Evolutionary conservation across 768 basidiomycete genomes (phyloP).

Genomic region (Leccinum subtestaceum): DNA sequence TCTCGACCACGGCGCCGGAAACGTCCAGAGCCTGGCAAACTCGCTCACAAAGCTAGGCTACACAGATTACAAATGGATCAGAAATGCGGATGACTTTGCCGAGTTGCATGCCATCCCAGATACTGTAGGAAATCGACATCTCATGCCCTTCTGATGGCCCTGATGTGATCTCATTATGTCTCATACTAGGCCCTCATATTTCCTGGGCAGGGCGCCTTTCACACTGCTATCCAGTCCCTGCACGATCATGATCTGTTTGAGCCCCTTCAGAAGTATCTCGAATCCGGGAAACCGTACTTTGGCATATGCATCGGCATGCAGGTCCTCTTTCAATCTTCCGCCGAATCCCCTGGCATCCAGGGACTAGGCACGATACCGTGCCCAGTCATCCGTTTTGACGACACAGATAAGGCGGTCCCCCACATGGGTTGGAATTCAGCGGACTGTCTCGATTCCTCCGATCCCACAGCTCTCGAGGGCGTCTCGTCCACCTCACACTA

Average conservation of each 20-base stretch:
- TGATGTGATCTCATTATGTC: constrained; percentile 8
- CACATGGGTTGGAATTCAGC: constrained; percentile 98
- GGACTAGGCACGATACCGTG: constrained; percentile 88
- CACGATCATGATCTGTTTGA: constrained; percentile 68
- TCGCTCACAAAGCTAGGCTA: constrained; percentile 82
- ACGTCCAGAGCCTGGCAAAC: constrained; percentile 91
- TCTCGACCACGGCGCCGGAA: constrained; percentile 96
- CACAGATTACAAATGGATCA: constrained; percentile 81
- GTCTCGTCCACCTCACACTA: constrained; percentile 64
- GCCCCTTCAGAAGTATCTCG: constrained; percentile 79
- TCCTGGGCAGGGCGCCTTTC: constrained; percentile 94
- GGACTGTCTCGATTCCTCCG: constrained; percentile 49
- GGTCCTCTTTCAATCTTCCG: constrained; percentile 84
- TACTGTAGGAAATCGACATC: constrained; percentile 50
- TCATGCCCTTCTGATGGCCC: neutral
- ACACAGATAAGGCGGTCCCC: constrained; percentile 81
- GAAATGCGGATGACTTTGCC: constrained; percentile 73
- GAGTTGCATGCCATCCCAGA: constrained; percentile 33
- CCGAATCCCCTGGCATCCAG: constrained; percentile 62
- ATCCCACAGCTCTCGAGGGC: constrained; percentile 41
- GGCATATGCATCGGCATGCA: constrained; percentile 99
- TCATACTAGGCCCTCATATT: constrained; percentile 81
- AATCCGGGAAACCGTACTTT: constrained; percentile 89
- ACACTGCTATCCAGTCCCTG: constrained; percentile 80
- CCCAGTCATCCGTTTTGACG: constrained; percentile 70